phyloP scores from a whole-genome alignment of 2,329 filamentous ascomycete genomes.

The Neonectria magnoliae region DNA sequence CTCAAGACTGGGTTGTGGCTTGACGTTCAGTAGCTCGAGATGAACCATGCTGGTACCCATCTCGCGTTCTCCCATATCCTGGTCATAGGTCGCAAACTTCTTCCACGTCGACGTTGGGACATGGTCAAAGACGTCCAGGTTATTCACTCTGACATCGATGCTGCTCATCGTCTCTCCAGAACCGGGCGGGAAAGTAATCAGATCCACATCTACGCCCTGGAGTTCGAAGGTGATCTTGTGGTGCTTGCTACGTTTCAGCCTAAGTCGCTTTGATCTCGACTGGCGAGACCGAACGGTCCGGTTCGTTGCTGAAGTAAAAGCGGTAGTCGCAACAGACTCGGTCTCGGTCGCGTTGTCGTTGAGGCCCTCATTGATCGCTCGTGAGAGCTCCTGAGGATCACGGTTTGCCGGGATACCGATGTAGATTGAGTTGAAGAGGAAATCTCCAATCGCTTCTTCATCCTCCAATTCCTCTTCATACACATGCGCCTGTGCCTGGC shows the following conservation, averaged over 20 bases:
- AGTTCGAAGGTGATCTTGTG: conserved; percentile 98
- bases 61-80: conserved; percentile 86
- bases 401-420: conserved; percentile 90
- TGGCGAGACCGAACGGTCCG: conserved; percentile 56
- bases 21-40: conserved; percentile 87
- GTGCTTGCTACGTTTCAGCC: conserved; percentile 83
- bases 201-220: conserved; percentile 81
- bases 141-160: conserved; percentile 81
- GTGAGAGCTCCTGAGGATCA: conserved; percentile 82
- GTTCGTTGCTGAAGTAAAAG: conserved; percentile 68
- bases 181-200: conserved; percentile 81
- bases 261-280: conserved; percentile 69
- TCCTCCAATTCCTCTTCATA: conserved; percentile 80
- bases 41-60: conserved; percentile 90
- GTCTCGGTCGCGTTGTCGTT: conserved; percentile 90
- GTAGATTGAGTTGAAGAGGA: conserved; percentile 98
- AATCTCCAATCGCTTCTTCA: conserved; percentile 90
- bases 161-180: conserved; percentile 87
- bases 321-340: conserved; percentile 85
- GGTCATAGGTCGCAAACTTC: conserved; percentile 95
- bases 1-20: conserved; percentile 82
- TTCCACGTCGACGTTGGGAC: conserved; percentile 97
- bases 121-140: conserved; percentile 93
- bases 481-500: conserved; percentile 68
- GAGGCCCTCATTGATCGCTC: conserved; percentile 87